Conservation (phyloP, 345 rosid genomes). For the Viola odorata region DNA sequence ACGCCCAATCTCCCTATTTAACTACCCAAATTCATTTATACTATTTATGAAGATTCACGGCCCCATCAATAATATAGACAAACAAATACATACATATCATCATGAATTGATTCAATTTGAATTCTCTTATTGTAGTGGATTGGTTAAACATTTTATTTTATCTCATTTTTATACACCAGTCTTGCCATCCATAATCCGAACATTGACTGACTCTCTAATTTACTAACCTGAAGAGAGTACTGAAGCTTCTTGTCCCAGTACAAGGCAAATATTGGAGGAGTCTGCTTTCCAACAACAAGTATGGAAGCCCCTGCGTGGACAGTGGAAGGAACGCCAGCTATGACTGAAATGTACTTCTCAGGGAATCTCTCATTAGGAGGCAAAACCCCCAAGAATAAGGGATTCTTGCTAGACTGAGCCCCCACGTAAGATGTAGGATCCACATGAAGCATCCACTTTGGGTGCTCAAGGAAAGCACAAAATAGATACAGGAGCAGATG, state of each 20-base stretch:
- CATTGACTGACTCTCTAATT: no score
- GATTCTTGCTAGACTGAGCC: constrained; percentile 80
- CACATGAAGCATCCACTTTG: constrained; percentile 94
- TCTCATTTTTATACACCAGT: no score
- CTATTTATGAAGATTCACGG: no score
- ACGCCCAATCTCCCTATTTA: no score
- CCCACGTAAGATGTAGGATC: constrained; percentile 83
- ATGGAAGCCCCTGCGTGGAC: constrained; percentile 90
- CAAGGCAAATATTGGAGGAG: constrained; percentile 64
- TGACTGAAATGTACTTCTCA: constrained; percentile 75
- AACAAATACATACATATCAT: no score
- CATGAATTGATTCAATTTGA: no score
- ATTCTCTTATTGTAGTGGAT: no score
- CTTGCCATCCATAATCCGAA: no score
- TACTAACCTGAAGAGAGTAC: constrained; percentile 77
- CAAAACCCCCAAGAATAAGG: constrained; percentile 68
- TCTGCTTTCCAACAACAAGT: constrained; percentile 65
- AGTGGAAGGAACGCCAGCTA: constrained; percentile 57
- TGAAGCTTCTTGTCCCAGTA: constrained; percentile 90
- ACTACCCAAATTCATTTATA: no score
- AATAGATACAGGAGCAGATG: constrained; percentile 82
- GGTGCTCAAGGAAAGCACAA: constrained; percentile 92
- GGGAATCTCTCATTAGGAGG: constrained; percentile 93
- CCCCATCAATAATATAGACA: no score
- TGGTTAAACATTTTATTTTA: no score